Conservation (phyloP, 371 early-diverging fungal genomes). For the Mortierella sp. region DNA sequence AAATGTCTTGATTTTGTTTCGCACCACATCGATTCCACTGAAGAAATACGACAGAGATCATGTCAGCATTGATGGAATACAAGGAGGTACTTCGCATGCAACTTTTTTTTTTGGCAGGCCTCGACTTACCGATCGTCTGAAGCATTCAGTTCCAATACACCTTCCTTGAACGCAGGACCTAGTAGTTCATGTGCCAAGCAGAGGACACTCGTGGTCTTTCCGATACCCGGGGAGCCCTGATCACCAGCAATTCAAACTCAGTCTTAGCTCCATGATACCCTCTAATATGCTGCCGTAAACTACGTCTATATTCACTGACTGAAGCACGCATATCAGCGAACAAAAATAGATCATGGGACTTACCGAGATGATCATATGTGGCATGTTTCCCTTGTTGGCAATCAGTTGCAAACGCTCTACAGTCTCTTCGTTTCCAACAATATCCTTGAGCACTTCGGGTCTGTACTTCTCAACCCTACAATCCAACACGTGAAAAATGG, state of each 20-base stretch:
- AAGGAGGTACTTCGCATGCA: neutral
- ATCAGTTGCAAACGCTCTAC: conserved; percentile 90
- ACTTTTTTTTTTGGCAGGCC: neutral
- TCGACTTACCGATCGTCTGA: conserved; percentile 95
- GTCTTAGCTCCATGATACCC: neutral
- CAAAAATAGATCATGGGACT: neutral
- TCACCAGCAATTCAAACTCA: neutral
- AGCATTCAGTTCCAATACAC: conserved; percentile 97
- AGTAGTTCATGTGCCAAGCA: conserved; percentile 92
- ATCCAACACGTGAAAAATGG: neutral
- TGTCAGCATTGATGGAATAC: neutral
- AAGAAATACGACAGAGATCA: neutral
- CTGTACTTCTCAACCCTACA: conserved; percentile 98
- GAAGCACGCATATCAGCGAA: neutral
- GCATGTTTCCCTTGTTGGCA: conserved; percentile 93
- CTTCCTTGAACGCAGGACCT: conserved; percentile 88
- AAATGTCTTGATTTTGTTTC: conserved; percentile 98
- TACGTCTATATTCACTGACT: too few species aligned
- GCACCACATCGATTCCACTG: conserved; percentile 97
- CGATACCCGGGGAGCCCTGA: conserved; percentile 98
- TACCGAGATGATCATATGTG: conserved; percentile 96
- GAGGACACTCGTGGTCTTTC: conserved; percentile 98
- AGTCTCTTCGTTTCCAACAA: conserved; percentile 97
- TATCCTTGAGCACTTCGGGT: conserved; percentile 87
- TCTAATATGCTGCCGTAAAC: too few species aligned